These are phyloP conservation scores for Fraxinus velutina DNA, from an alignment of 305 asterid genomes.

Conservation along the genomic window DNA sequence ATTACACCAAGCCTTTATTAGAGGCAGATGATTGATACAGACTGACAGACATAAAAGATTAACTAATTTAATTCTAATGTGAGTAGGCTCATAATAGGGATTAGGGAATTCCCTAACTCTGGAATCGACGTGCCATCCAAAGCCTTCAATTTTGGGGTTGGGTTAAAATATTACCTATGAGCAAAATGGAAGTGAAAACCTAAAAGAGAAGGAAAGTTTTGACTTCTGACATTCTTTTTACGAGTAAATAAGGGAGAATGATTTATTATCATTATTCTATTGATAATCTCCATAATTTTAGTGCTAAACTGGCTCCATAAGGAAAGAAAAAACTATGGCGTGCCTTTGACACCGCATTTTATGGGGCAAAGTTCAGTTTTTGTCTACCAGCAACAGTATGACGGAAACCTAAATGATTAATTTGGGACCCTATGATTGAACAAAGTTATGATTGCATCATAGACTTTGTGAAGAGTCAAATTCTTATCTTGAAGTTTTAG, in stretches of 20 bases:
- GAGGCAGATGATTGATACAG: background rate
- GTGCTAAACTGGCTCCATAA: background rate
- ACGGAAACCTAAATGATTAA: constrained; percentile 18
- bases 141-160: background rate
- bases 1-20: background rate
- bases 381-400: constrained; percentile 18
- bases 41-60: background rate
- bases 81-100: background rate
- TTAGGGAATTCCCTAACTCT: background rate
- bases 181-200: background rate
- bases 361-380: constrained; percentile 23
- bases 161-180: background rate
- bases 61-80: background rate
- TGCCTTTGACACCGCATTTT: constrained; percentile 33
- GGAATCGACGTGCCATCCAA: background rate
- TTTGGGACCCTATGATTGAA: constrained; percentile 22
- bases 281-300: constrained; percentile 11
- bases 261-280: background rate
- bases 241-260: background rate
- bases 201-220: background rate
- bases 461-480: background rate
- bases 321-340: constrained; percentile 27
- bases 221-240: background rate
- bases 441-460: background rate
- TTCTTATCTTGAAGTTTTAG: background rate